These are phyloP conservation scores for Pulveroboletus frians DNA, from an alignment of 768 basidiomycete species.

Conservation along the genomic window DNA sequence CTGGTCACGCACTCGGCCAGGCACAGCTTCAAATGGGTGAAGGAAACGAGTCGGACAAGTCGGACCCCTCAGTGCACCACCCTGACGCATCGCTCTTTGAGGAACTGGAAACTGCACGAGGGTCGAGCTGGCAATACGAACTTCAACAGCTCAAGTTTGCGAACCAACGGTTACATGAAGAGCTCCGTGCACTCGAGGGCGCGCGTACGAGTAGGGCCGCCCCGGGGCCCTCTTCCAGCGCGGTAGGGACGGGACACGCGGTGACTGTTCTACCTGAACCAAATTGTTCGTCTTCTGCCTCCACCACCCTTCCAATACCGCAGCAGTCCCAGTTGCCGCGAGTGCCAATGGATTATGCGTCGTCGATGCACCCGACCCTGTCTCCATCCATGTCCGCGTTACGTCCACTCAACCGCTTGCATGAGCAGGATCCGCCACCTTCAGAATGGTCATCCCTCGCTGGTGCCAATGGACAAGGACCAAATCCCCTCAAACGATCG, in stretches of 20 bases:
- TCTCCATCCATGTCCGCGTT: conserved; percentile 1
- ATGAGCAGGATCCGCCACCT: conserved; percentile 15
- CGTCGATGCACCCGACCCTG: conserved; percentile 3
- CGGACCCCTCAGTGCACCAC: conserved; percentile 11
- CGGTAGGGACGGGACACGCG: not conserved
- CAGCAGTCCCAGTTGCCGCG: conserved; percentile 5
- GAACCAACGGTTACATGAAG: conserved; percentile 61
- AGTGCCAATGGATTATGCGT: not conserved
- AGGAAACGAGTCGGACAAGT: not conserved
- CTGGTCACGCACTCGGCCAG: not conserved
- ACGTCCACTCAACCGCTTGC: conserved; percentile 10
- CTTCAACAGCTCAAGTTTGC: conserved; percentile 75
- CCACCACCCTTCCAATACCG: not conserved
- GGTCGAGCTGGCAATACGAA: conserved; percentile 91
- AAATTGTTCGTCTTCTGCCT: not conserved
- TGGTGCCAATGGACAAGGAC: conserved; percentile 21
- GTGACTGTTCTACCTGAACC: not conserved
- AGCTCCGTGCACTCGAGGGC: conserved; percentile 41
- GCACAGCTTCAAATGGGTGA: not conserved
- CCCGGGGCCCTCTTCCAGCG: not conserved
- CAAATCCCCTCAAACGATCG: conserved; percentile 23
- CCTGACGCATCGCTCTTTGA: conserved; percentile 52
- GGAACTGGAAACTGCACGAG: conserved; percentile 61
- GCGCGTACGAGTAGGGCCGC: not conserved
- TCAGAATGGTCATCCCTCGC: conserved; percentile 28